These are phyloP conservation scores for Nemania sp. DNA, from an alignment of 2,329 filamentous ascomycete genomes.

Conservation along the genomic window DNA sequence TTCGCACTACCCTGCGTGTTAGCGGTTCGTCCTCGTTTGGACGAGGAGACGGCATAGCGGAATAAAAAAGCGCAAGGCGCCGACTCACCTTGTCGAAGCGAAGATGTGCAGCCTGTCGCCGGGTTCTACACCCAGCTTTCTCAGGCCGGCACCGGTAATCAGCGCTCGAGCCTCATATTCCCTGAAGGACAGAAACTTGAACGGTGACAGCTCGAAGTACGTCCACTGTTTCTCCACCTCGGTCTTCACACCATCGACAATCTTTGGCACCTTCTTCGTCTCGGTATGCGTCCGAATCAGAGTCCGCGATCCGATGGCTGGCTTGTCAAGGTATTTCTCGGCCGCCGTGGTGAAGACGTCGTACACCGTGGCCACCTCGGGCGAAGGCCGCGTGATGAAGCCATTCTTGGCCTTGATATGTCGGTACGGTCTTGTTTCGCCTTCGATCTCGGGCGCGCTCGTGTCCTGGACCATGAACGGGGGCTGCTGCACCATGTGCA, in stretches of 20 bases:
- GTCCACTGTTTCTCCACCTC: slow-evolving; percentile 91
- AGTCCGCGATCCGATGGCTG: slow-evolving; percentile 70
- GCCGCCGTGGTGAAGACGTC: slow-evolving; percentile 76
- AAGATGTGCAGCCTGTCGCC: slow-evolving; percentile 78
- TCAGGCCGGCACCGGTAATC: slow-evolving; percentile 72
- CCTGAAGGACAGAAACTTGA: slow-evolving; percentile 75
- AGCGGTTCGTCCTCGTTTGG: slow-evolving; percentile 16
- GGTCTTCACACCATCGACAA: slow-evolving; percentile 76
- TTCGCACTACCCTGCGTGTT: slow-evolving; percentile 57
- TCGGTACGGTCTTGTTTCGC: slow-evolving; percentile 83
- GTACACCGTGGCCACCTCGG: slow-evolving; percentile 75
- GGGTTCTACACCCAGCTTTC: slow-evolving; percentile 70
- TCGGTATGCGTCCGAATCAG: slow-evolving; percentile 79
- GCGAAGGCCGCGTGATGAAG: slow-evolving; percentile 66
- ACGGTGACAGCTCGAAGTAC: slow-evolving; percentile 81
- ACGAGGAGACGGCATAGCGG: neutral
- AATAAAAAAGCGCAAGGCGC: neutral
- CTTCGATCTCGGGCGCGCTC: slow-evolving; percentile 68
- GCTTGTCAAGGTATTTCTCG: slow-evolving; percentile 62
- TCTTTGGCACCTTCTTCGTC: slow-evolving; percentile 87
- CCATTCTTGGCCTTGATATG: slow-evolving; percentile 72
- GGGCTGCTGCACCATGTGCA: slow-evolving; percentile 65
- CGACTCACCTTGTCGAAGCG: slow-evolving; percentile 73
- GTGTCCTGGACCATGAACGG: slow-evolving; percentile 76
- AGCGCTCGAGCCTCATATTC: slow-evolving; percentile 75